These are phyloP conservation scores for Pholiota conissans DNA, from an alignment of 768 basidiomycete genomes.

Conservation along the genomic window DNA sequence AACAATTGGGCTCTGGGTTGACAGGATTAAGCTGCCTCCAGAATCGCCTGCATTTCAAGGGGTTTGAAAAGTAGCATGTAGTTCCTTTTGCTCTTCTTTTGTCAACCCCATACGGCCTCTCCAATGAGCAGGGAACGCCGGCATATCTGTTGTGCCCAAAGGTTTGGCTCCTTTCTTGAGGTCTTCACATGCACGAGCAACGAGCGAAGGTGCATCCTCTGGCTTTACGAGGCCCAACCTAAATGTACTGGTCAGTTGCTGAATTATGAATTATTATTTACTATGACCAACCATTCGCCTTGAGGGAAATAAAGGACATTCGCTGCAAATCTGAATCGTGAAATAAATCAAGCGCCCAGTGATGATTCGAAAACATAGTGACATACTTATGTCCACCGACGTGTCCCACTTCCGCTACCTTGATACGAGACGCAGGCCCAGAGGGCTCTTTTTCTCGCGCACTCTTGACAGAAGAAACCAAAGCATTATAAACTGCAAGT, in stretches of 20 bases:
- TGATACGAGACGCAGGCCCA: conserved; percentile 27
- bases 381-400: conserved; percentile 77
- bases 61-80: conserved; percentile 18
- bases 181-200: conserved; percentile 42
- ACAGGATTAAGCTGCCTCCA: too few species aligned
- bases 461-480: conserved; percentile 51
- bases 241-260: background rate
- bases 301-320: conserved; percentile 69
- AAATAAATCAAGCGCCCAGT: conserved; percentile 1
- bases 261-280: background rate
- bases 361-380: background rate
- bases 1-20: too few species aligned
- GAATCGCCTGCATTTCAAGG: background rate
- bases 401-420: conserved; percentile 71
- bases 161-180: conserved; percentile 25
- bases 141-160: conserved; percentile 26
- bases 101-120: conserved; percentile 70
- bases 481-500: conserved; percentile 49
- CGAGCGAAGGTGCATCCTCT: conserved; percentile 52
- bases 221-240: conserved; percentile 68
- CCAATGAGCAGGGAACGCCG: conserved; percentile 55
- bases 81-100: conserved; percentile 54
- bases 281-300: conserved; percentile 62
- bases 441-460: conserved; percentile 30
- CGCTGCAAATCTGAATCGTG: conserved; percentile 55